Evolutionary conservation across 106 monocot genomes (phyloP).

Genomic region (Dendrobium chrysotoxum): DNA sequence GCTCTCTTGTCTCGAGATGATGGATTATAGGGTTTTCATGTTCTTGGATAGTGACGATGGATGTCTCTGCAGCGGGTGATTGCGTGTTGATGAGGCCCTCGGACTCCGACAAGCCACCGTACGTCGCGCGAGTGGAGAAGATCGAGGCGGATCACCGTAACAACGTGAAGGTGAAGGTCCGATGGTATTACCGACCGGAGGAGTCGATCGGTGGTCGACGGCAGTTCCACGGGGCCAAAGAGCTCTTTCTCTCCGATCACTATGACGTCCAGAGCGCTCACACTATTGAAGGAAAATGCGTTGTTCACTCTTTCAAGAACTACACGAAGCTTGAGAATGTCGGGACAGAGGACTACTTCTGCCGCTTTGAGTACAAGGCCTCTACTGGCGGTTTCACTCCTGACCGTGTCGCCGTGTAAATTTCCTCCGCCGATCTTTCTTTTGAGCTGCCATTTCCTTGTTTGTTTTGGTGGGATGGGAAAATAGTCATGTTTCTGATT

Average conservation of each 20-base stretch:
- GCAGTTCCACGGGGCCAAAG: constrained; percentile 16
- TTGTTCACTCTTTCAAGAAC: constrained; percentile 12
- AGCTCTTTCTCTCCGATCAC: constrained; percentile 18
- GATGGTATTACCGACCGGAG: constrained; percentile 19
- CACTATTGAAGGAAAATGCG: constrained; percentile 19
- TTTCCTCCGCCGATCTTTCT: not conserved
- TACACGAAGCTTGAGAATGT: constrained; percentile 18
- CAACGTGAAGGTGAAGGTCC: constrained; percentile 14
- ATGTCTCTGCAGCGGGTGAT: constrained; percentile 12
- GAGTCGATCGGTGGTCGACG: constrained; percentile 17
- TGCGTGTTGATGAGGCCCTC: constrained; percentile 16
- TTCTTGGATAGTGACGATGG: not conserved
- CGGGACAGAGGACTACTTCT: constrained; percentile 12
- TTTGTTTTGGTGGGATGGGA: not conserved
- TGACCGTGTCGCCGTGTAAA: constrained; percentile 14
- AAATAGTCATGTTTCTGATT: not conserved
- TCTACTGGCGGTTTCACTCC: constrained; percentile 16
- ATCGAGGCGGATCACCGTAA: constrained; percentile 18
- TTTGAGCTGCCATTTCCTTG: not conserved
- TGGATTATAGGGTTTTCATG: not conserved
- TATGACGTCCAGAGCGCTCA: constrained; percentile 19
- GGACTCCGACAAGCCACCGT: constrained; percentile 12
- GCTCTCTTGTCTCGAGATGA: not conserved
- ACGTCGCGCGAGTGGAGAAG: constrained; percentile 15
- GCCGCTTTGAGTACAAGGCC: constrained; percentile 20